Base-by-base conservation (phyloP, 2,329 filamentous ascomycete species). In the Raffaelea albimanens region DNA sequence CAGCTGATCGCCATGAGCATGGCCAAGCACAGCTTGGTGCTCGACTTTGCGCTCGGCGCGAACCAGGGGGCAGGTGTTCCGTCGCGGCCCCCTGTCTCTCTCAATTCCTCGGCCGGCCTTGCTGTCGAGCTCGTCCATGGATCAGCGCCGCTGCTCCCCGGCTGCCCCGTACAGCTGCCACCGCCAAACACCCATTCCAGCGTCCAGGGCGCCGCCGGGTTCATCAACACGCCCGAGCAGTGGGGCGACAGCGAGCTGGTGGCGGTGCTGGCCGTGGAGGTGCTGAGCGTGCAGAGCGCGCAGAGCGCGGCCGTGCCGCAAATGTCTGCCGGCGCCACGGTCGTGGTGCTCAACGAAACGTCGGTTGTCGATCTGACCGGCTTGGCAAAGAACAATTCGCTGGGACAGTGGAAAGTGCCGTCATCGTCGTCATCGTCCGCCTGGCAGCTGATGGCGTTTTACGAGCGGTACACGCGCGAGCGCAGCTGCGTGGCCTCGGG, bases 91-190 rank as follows among this genome's bases (percentile, higher is more conserved):
- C 59, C 42, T 58, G 43, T 2, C 44, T 52, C 3, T 60, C 42
- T 58, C 54, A 14, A 54, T 29, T 29, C 25, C 7, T 7, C 25
- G 13, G 25, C 62, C 5, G 67, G 65, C 0, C 54, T 66, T 3
- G 50, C 58, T 43, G 64, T 58, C 58, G 56, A 67, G 48, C 46
- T 68, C 44, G 48, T 55, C 8, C 50, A 56, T 7, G 62, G 59
- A 50, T 59, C 61, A 20, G 53, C 55, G 1, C 57, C 56, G 1
- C 47, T 69, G 9, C 54, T 59, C n/a, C 23, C 58, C 4, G 58
- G 57, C 53, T 1, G 64, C 60, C 43, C 49, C 60, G 39, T 58
- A 54, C 7, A 46, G 52, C 25, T 55, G 4, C 55, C 55, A 5
- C 14, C 22, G 16, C 52, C 55, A 5, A 44, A 47, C 14, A 23